Conservation (phyloP, 169 alveolate genomes). For the Cryptosporidium tyzzeri region DNA sequence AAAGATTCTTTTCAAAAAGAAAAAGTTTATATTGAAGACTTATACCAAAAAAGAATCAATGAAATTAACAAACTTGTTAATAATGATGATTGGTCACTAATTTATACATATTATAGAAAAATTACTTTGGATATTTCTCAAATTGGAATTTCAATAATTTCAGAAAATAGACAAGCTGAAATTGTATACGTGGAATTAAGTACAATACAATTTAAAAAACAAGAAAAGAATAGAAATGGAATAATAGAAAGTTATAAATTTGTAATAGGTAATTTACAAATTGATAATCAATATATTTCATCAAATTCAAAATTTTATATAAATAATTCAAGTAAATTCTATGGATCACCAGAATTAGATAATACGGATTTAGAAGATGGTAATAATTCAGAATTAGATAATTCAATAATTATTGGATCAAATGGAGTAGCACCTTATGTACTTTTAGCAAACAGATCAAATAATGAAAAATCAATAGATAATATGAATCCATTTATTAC, state of each 20-base stretch:
- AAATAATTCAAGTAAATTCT: constrained; percentile 25
- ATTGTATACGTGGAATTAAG: constrained; percentile 50
- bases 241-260: constrained; percentile 36
- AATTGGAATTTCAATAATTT: constrained; percentile 65
- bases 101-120: constrained; percentile 50
- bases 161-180: constrained; percentile 61
- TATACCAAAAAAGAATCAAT: constrained; percentile 36
- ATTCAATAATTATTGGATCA: not conserved
- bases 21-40: constrained; percentile 19
- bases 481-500: constrained; percentile 9
- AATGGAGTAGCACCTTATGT: constrained; percentile 49
- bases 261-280: constrained; percentile 43
- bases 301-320: constrained; percentile 46
- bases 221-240: constrained; percentile 62
- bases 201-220: constrained; percentile 60
- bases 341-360: constrained; percentile 2
- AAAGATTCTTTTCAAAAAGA: not conserved
- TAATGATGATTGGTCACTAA: constrained; percentile 41
- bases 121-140: constrained; percentile 55
- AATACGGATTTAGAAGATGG: not conserved
- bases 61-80: constrained; percentile 31
- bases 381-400: not conserved
- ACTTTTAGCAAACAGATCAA: constrained; percentile 31
- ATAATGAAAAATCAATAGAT: not conserved
- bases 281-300: constrained; percentile 58